phyloP scores from a whole-genome alignment of 1,139 yeast species.

The Geotrichum macrosporum region DNA sequence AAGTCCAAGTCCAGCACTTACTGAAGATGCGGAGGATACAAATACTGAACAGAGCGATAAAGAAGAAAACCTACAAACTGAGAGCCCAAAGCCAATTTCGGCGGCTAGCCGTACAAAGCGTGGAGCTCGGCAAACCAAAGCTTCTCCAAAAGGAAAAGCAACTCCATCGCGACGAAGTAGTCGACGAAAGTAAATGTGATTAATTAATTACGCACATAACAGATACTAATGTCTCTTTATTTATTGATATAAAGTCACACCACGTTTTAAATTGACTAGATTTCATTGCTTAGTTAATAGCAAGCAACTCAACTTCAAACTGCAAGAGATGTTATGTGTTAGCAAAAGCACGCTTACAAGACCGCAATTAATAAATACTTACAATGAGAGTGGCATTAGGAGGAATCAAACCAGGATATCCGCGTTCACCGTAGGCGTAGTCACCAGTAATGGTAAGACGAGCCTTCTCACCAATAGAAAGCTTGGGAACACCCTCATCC shows the following conservation, averaged over 20 bases:
- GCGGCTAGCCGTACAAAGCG: slow-evolving; percentile 21
- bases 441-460: slow-evolving; percentile 87
- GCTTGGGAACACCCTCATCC: slow-evolving; percentile 90
- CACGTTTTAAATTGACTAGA: slow-evolving; percentile 11
- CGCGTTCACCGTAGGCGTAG: slow-evolving; percentile 90
- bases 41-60: slow-evolving; percentile 22
- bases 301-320: slow-evolving; percentile 68
- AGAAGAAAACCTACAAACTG: slow-evolving; percentile 17
- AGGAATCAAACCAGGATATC: slow-evolving; percentile 94
- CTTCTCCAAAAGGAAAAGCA: slow-evolving; percentile 19
- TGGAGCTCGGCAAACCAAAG: slow-evolving; percentile 20
- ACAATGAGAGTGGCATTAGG: slow-evolving; percentile 84
- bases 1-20: slow-evolving; percentile 3
- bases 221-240: neutral
- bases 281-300: slow-evolving; percentile 11
- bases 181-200: slow-evolving; percentile 25
- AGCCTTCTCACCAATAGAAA: slow-evolving; percentile 90
- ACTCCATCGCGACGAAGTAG: slow-evolving; percentile 24
- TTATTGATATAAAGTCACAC: slow-evolving; percentile 8
- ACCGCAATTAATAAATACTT: slow-evolving; percentile 21
- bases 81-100: slow-evolving; percentile 16
- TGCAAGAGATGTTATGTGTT: slow-evolving; percentile 1
- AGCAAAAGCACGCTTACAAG: neutral
- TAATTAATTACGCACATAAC: no score
- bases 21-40: slow-evolving; percentile 21